Conservation (phyloP, 352 stramenopile genomes). For the Phytopythium mirpurense region DNA sequence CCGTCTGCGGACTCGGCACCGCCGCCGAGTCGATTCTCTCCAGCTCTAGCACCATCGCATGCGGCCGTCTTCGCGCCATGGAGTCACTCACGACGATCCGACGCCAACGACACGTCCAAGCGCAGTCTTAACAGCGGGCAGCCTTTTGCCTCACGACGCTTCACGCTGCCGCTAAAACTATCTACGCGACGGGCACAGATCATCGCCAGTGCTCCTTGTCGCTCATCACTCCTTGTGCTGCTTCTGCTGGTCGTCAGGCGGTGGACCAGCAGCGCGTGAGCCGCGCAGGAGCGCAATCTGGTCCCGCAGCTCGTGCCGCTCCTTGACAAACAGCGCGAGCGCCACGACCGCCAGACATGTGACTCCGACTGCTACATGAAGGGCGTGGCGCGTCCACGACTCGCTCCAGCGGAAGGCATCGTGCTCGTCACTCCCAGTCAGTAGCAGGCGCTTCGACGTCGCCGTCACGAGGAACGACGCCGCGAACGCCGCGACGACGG, state of each 20-base stretch:
- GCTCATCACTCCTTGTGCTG: constrained; percentile 6
- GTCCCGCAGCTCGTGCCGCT: constrained; percentile 32
- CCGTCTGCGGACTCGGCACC: not conserved
- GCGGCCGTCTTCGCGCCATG: not conserved
- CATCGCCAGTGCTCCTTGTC: not conserved
- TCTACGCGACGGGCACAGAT: not conserved
- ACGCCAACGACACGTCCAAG: not conserved
- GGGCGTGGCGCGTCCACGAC: constrained; percentile 25
- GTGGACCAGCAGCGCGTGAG: constrained; percentile 6
- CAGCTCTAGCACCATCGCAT: not conserved
- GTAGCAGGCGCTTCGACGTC: constrained; percentile 34
- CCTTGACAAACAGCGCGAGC: constrained; percentile 38
- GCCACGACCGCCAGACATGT: constrained; percentile 38
- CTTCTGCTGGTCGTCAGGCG: constrained; percentile 18
- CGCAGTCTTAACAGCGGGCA: too few relatives aligned
- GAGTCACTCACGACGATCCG: not conserved
- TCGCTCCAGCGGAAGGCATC: constrained; percentile 8
- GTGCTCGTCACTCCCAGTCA: constrained; percentile 4
- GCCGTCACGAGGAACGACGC: constrained; percentile 32
- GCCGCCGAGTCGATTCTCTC: not conserved
- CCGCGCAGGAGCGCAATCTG: constrained; percentile 26
- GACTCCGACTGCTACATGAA: constrained; percentile 41
- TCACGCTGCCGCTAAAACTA: not conserved
- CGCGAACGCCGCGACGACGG: constrained; percentile 44
- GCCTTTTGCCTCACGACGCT: not conserved